phyloP scores from a whole-genome alignment of 2,329 filamentous ascomycete genomes.

The Didymella pinodella region DNA sequence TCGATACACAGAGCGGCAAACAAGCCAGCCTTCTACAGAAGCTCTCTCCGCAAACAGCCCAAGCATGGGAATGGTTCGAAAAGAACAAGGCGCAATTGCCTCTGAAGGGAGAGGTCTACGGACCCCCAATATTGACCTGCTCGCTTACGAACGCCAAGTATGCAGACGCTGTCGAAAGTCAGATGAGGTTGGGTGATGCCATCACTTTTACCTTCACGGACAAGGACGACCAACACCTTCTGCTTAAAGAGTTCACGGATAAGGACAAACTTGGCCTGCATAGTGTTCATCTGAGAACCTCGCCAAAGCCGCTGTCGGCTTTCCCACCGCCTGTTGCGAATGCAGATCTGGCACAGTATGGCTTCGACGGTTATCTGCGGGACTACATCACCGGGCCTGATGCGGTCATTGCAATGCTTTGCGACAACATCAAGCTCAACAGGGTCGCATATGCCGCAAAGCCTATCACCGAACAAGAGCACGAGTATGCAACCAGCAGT shows the following conservation, averaged over 20 bases:
- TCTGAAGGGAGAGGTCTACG: constrained; percentile 80
- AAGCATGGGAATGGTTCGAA: constrained; percentile 84
- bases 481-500: constrained; percentile 67
- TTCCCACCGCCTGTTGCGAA: constrained; percentile 64
- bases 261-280: constrained; percentile 65
- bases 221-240: constrained; percentile 73
- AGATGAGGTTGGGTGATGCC: constrained; percentile 63
- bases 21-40: constrained; percentile 66
- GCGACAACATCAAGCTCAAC: constrained; percentile 74
- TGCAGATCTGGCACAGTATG: constrained; percentile 64
- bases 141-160: constrained; percentile 77
- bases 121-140: constrained; percentile 81
- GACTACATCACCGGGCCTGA: constrained; percentile 83
- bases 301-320: constrained; percentile 60
- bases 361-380: constrained; percentile 81
- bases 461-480: constrained; percentile 72
- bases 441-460: constrained; percentile 69
- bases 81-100: constrained; percentile 64
- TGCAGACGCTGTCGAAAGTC: constrained; percentile 66
- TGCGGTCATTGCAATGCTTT: constrained; percentile 87
- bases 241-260: constrained; percentile 71
- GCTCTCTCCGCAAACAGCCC: constrained; percentile 68
- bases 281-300: constrained; percentile 74
- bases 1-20: constrained; percentile 51
- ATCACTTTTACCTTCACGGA: constrained; percentile 77